Evolutionary conservation across 139 green algal species (phyloP), one percentile per base, ranked within the genome.

Genomic region (Microglena sp.): DNA sequence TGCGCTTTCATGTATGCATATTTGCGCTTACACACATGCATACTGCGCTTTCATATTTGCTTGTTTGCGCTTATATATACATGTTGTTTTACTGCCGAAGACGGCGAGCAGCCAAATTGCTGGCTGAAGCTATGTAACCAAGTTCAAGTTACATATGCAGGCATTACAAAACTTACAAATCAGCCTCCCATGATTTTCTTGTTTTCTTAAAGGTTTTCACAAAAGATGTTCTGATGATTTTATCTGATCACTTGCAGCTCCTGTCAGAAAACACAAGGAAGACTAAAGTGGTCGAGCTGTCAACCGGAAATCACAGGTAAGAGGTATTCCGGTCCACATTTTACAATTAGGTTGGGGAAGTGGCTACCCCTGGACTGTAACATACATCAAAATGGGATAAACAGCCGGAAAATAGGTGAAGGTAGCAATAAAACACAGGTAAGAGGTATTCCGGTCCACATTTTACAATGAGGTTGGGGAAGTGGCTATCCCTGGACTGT

Each of bases 231-330:
- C n/a, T n/a, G n/a, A n/a, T n/a, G n/a, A 18, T 60, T n/a, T 77
- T 89, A n/a, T n/a, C n/a, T n/a, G n/a, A n/a, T n/a, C n/a, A n/a
- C n/a, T n/a, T n/a, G n/a, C n/a, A n/a, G n/a, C n/a, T n/a, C n/a
- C n/a, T n/a, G n/a, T n/a, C n/a, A 84, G 90, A 78, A 64, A 95
- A 96, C 77, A 96, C 90, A 3, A 77, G 91, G 27, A 71, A 89
- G 15, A 97, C 91, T 11, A 97, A 97, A 66, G 90, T 97, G 18
- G 86, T 96, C 55, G 87, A 94, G 73, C 73, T 96, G 15, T 86
- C 82, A 11, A 87, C 81, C 31, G 90, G 80, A 33, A 96, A 86
- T 5, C 89, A 95, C 82, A 85, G 86, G 82, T 74, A 32, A 7
- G 53, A n/a, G 5, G 5, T 2, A 15, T 18, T 6, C 55, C 40